Evolutionary conservation across 1,284 basidiomycete species (phyloP), one percentile per base, ranked within the genome.

Genomic region (Neonothopanus nambi): DNA sequence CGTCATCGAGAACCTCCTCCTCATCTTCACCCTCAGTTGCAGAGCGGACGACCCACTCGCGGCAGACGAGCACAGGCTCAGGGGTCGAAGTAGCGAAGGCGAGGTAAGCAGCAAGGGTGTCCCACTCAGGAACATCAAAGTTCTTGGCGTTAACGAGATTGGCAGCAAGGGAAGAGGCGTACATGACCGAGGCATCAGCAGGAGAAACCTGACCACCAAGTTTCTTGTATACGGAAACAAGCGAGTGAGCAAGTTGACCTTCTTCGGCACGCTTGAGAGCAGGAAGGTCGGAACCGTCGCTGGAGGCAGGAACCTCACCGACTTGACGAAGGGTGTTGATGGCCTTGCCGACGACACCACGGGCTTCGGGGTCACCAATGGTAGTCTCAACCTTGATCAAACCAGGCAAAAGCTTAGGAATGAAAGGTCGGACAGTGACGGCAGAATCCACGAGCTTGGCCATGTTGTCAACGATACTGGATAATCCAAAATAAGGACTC

Each of bases 371-470:
- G 75, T 97, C 95, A 77, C 91, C 94, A 57, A 97, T 93, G 65
- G 88, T 84, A 60, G 84, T 82, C 79, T 94, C 88, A 62, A 95
- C 87, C 85, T 97, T 97, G 81, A 98, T 84, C 56, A 98, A 82
- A 65, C 92, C 92, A 46, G 95, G 95, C 61, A 98, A 85, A 52
- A 98, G 87, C 76, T 93, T 94, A 67, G 94, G 94, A 62, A 98
- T 72, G 89, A 98, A 98, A 60, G 95, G 95, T 64, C 95, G 89
- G 73, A 98, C 94, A 54, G 93, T 96, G 75, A 93, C 79, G 62
- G 91, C 84, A 50, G 93, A 96, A 79, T 97, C 95, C 72, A 98
- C 95, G 67, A 98, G 88, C 81, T 97, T 98, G 71, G 95, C 75
- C 95, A 98, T 98, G 87, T 98, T 98, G 81, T 98, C 95, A 67